Percentiles rank a stretch among this genome's conserved stretches.
phyloP scores from a whole-genome alignment of 106 monocot genomes.

The Agapanthus africanus region DNA sequence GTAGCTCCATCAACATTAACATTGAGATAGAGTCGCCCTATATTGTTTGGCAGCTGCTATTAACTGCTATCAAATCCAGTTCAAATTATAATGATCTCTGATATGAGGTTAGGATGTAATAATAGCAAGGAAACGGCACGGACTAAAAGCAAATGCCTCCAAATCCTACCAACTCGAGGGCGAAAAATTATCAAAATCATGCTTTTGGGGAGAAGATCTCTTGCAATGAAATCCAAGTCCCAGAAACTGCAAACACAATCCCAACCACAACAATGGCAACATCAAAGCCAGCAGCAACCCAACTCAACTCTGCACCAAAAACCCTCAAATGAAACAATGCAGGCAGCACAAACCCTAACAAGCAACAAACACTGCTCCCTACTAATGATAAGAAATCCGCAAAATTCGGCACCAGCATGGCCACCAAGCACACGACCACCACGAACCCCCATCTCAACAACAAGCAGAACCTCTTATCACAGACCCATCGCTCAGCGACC shows the following conservation, averaged over 20 bases:
- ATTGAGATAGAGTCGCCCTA: too few relatives aligned
- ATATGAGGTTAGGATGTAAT: too few relatives aligned
- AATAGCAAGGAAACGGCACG: too few relatives aligned
- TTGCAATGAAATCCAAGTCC: slow-evolving; percentile 37
- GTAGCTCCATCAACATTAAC: too few relatives aligned
- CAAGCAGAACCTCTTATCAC: slow-evolving; percentile 31
- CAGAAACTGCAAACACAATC: slow-evolving; percentile 30
- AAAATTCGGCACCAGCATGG: slow-evolving; percentile 48
- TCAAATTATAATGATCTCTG: too few relatives aligned
- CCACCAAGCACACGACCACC: slow-evolving; percentile 27
- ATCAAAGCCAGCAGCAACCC: slow-evolving; percentile 14
- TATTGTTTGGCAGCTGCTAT: too few relatives aligned
- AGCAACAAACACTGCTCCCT: slow-evolving; percentile 45
- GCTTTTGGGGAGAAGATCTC: slow-evolving; percentile 24
- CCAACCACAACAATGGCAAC: slow-evolving; percentile 29
- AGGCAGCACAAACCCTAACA: slow-evolving; percentile 49
- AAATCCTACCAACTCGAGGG: too few relatives aligned
- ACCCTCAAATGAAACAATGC: slow-evolving; percentile 45
- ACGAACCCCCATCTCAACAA: slow-evolving; percentile 47
- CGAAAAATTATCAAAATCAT: too few relatives aligned
- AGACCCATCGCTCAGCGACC: slow-evolving; percentile 48
- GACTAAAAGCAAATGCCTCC: too few relatives aligned
- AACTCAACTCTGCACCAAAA: slow-evolving; percentile 30
- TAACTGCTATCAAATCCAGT: too few relatives aligned
- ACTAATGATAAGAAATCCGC: slow-evolving; percentile 54